Percentiles rank a stretch among this genome's conserved stretches.
Conservation (phyloP, 75 land plant genomes). For the Sequoiadendron giganteum region DNA sequence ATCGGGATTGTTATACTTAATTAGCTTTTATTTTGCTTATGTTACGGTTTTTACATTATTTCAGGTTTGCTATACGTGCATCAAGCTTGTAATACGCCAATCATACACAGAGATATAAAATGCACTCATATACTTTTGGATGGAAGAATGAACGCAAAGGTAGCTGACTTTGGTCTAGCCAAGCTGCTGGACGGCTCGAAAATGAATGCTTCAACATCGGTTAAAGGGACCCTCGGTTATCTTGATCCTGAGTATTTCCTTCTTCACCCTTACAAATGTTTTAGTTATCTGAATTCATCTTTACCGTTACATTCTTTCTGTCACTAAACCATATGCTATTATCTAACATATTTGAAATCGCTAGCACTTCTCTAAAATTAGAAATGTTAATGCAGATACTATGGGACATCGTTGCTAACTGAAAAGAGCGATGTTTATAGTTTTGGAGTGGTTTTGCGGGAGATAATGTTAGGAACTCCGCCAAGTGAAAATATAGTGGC, state of each 20-base stretch:
- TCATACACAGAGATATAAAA: conserved; percentile 27
- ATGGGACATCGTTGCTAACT: conserved; percentile 64
- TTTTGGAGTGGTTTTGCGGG: conserved; percentile 88
- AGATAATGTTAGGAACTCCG: conserved; percentile 76
- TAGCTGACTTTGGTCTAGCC: conserved; percentile 29
- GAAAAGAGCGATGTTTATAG: conserved; percentile 97
- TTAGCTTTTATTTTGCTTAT: conserved; percentile 38
- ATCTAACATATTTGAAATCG: neutral
- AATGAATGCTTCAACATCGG: neutral
- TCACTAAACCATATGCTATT: neutral
- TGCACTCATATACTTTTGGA: conserved; percentile 24
- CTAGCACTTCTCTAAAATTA: conserved; percentile 47
- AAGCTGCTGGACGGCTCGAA: conserved; percentile 12
- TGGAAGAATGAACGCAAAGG: conserved; percentile 15
- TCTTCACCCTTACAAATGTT: conserved; percentile 18
- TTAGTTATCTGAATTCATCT: neutral
- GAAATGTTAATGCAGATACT: conserved; percentile 77
- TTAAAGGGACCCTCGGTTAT: conserved; percentile 21
- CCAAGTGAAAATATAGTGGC: conserved; percentile 26
- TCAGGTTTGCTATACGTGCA: conserved; percentile 30
- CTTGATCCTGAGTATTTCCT: conserved; percentile 8
- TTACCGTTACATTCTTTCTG: neutral
- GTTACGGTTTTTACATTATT: neutral
- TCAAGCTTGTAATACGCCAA: conserved; percentile 19
- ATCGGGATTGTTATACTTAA: conserved; percentile 15